Conservation (phyloP, 352 stramenopile genomes). For the Phytopythium ostracodes region DNA sequence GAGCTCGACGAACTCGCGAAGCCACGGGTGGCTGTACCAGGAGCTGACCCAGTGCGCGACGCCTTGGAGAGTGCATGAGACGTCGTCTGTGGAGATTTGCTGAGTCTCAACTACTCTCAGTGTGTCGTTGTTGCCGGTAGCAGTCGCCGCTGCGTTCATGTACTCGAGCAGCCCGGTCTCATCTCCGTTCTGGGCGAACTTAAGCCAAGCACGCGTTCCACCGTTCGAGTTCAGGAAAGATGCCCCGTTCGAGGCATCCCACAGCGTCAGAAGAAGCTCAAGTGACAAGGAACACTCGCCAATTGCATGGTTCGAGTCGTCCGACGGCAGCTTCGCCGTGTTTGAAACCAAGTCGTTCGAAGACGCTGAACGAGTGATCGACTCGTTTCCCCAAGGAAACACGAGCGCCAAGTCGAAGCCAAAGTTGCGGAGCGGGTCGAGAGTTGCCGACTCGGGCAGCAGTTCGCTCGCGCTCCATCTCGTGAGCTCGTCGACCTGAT, state of each 20-base stretch:
- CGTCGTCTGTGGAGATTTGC: constrained; percentile 10
- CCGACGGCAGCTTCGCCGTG: constrained; percentile 9
- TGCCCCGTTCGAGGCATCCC: constrained; percentile 25
- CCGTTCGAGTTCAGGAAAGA: constrained; percentile 37
- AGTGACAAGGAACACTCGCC: constrained; percentile 26
- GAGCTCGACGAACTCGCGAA: constrained; percentile 45
- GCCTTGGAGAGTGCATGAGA: constrained; percentile 36
- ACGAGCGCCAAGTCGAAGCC: constrained; percentile 42
- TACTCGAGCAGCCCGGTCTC: constrained; percentile 25
- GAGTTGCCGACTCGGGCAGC: constrained; percentile 2
- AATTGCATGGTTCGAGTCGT: constrained; percentile 9
- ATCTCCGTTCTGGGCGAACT: background rate
- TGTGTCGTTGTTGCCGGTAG: constrained; percentile 10
- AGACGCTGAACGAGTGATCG: constrained; percentile 21
- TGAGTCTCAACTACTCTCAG: constrained; percentile 13
- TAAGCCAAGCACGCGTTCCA: background rate
- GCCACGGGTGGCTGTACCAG: constrained; percentile 42
- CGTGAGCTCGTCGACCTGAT: constrained; percentile 34
- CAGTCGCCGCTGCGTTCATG: constrained; percentile 9
- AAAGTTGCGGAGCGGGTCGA: constrained; percentile 32
- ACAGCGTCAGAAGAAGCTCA: constrained; percentile 32
- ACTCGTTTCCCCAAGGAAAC: constrained; percentile 19
- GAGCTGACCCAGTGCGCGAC: constrained; percentile 50
- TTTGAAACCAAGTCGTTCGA: constrained; percentile 32
- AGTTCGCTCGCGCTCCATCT: constrained; percentile 23